Base-by-base conservation (phyloP, 2,329 filamentous ascomycete species). In the Verticillium zaregamsianum region DNA sequence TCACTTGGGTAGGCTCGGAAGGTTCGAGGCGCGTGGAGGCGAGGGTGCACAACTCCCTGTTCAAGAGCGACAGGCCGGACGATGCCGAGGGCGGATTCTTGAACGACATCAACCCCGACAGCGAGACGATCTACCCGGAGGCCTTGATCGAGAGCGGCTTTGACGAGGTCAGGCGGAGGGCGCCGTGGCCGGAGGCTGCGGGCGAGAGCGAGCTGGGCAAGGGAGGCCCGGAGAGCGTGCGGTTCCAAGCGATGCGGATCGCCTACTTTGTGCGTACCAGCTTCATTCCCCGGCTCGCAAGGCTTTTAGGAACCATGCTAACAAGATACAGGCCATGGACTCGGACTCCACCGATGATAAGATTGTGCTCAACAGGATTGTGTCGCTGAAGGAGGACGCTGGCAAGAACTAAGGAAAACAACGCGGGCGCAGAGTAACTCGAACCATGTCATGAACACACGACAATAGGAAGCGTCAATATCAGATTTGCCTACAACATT, bases 161-260 rank as follows among this genome's bases (percentile, higher is more conserved):
- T 68, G 85, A 91, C 55, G 91, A 96, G 70, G 85, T 98, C 33
- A 84, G 80, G 67, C 76, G 79, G 54, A 80, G 88, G 32, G 92
- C 91, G 4, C 92, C 92, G 6, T 96, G 92, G 92, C 92, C 92
- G 2, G 89, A 90, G 73, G 86, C 89, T 55, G 89, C 86, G 6
- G 90, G 90, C 12, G 91, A 93, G 74, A 84, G 79, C 63, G 82
- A 86, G 66, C 78, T 83, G 62, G 84, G 82, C 12, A 84, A 82
- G 67, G 81, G 80, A 12, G 90, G 89, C 1, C 85, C 86, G 28
- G 91, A 92, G 76, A 90, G 83, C 60, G 89, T 97, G 7, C 83
- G 94, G 57, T 98, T 98, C 83, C 94, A 98, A 81, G 94, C 88
- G 2, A 88, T 97, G 82, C 85, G 94, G 31, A 90, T 94, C 55